Conservation (phyloP, 1,139 yeast species). For the Scheffersomyces lignicola region DNA sequence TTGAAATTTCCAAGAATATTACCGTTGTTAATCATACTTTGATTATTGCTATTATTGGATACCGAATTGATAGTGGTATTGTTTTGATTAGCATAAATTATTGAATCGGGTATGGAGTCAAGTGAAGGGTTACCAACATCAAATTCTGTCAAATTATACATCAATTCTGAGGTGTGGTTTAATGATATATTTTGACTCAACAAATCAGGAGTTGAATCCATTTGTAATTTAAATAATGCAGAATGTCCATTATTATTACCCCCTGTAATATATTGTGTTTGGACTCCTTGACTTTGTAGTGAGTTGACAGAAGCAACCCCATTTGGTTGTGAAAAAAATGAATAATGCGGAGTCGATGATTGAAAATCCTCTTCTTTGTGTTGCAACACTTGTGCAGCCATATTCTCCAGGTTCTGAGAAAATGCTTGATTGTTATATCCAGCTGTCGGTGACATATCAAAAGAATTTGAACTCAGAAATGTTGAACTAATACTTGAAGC, state of each 20-base stretch:
- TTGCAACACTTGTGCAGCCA: not conserved
- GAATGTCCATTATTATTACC: not conserved
- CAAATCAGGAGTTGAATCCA: conserved; percentile 17
- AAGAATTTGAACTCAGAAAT: conserved; percentile 3
- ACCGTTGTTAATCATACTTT: conserved; percentile 7
- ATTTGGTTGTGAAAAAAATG: conserved; percentile 27
- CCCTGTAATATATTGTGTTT: not conserved
- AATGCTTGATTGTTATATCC: conserved; percentile 9
- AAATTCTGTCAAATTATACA: conserved; percentile 26
- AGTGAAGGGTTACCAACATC: conserved; percentile 29
- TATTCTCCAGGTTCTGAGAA: not conserved
- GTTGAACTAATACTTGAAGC: not conserved
- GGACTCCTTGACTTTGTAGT: conserved; percentile 9
- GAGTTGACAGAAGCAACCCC: conserved; percentile 17
- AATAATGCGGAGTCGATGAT: conserved; percentile 14
- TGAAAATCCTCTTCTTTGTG: conserved; percentile 1
- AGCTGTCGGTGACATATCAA: not conserved
- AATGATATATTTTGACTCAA: conserved; percentile 12
- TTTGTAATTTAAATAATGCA: conserved; percentile 15
- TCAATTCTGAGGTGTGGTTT: conserved; percentile 18
- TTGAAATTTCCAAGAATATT: conserved; percentile 1
- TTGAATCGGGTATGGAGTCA: conserved; percentile 28
- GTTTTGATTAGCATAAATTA: conserved; percentile 7
- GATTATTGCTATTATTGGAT: conserved; percentile 4
- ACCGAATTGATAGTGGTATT: conserved; percentile 5